A percentile compares a stretch with the other conserved stretches of the same genome.
These are phyloP conservation scores for Acephala macrosclerotiorum DNA, from an alignment of 2,329 filamentous ascomycete genomes.

Conservation along the genomic window DNA sequence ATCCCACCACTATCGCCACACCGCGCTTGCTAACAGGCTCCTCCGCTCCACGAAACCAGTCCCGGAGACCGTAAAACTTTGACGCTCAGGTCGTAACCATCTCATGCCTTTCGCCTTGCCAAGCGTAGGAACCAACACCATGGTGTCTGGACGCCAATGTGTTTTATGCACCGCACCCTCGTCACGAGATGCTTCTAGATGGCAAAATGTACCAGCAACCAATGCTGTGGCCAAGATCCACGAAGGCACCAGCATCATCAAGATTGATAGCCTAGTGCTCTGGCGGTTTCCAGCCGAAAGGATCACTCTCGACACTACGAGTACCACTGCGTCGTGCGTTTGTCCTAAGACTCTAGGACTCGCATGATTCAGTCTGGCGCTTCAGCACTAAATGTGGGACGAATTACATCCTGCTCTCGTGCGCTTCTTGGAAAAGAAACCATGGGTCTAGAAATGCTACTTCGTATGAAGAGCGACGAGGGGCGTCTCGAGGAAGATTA, in stretches of 20 bases:
- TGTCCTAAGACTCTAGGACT: slow-evolving; percentile 2
- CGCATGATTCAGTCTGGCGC: slow-evolving; percentile 20
- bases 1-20: slow-evolving; percentile 17
- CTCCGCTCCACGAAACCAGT: slow-evolving; percentile 32
- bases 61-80: slow-evolving; percentile 27
- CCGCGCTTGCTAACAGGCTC: slow-evolving; percentile 9
- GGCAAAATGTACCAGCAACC: neutral
- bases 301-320: slow-evolving; percentile 5
- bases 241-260: slow-evolving; percentile 1
- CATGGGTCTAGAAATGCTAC: slow-evolving; percentile 12
- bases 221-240: slow-evolving; percentile 10
- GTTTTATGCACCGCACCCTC: slow-evolving; percentile 29
- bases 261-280: slow-evolving; percentile 9
- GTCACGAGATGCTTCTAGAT: slow-evolving; percentile 10
- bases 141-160: slow-evolving; percentile 27
- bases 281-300: slow-evolving; percentile 9
- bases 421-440: slow-evolving; percentile 13
- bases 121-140: slow-evolving; percentile 21
- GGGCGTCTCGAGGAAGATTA: slow-evolving; percentile 13
- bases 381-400: slow-evolving; percentile 19
- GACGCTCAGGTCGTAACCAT: slow-evolving; percentile 21
- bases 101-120: slow-evolving; percentile 29
- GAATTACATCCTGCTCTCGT: slow-evolving; percentile 3
- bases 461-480: slow-evolving; percentile 15
- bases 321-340: neutral